Evolutionary conservation across 1,284 basidiomycete genomes (phyloP).

Genomic region (Microbotryum lychnidis-dioicae): DNA sequence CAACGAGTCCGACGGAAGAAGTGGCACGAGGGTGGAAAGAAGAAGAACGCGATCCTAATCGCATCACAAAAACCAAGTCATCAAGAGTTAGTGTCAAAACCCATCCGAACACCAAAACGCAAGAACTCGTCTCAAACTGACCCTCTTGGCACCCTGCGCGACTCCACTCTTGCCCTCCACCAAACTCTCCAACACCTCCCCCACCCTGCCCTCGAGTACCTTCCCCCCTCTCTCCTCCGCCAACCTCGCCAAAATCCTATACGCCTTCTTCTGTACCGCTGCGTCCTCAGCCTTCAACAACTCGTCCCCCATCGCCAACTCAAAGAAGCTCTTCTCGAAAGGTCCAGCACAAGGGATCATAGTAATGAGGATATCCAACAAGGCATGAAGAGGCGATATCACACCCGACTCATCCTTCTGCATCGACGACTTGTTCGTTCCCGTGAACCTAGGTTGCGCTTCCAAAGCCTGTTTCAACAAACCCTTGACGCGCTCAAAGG

Average conservation of each 20-base stretch:
- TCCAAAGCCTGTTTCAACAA: conserved; percentile 67
- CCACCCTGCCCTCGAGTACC: conserved; percentile 46
- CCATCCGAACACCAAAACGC: too few relatives aligned
- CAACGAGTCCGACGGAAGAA: conserved; percentile 61
- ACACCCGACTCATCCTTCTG: conserved; percentile 26
- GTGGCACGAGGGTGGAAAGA: conserved; percentile 62
- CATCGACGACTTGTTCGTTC: conserved; percentile 33
- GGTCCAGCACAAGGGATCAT: conserved; percentile 66
- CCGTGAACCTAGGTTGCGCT: conserved; percentile 11
- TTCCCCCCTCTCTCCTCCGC: conserved; percentile 51
- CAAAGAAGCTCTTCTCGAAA: conserved; percentile 55
- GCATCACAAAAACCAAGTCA: too few relatives aligned
- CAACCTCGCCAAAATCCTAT: conserved; percentile 74
- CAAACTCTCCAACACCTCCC: conserved; percentile 47
- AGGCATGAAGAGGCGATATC: conserved; percentile 54
- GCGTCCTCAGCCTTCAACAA: conserved; percentile 68
- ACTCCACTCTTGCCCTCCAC: conserved; percentile 58
- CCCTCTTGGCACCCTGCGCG: conserved; percentile 78
- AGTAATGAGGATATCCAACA: conserved; percentile 81
- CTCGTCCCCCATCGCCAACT: conserved; percentile 52
- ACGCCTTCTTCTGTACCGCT: conserved; percentile 89
- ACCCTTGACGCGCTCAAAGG: conserved; percentile 68
- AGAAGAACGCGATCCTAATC: conserved; percentile 67
- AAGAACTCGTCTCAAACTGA: conserved; percentile 36
- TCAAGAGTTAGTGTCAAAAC: too few relatives aligned